These are phyloP conservation scores for Candida glucosophila DNA, from an alignment of 1,139 yeast genomes.

Conservation along the genomic window DNA sequence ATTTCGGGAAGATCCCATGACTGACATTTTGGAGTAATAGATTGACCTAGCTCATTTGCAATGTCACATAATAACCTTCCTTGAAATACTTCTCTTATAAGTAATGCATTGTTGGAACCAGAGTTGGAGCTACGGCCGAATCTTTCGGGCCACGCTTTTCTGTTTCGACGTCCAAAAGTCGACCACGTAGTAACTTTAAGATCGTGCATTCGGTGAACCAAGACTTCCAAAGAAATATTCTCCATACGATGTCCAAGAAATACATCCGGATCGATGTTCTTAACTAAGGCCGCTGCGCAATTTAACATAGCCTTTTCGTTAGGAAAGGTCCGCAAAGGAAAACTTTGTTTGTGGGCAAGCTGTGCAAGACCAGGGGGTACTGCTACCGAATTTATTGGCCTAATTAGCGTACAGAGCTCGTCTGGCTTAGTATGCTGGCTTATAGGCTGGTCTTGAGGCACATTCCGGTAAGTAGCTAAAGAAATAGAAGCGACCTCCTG, in stretches of 20 bases:
- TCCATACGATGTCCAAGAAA: constrained; percentile 84
- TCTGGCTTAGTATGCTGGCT: constrained; percentile 47
- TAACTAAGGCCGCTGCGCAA: constrained; percentile 65
- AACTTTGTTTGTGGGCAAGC: constrained; percentile 42
- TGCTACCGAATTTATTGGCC: constrained; percentile 56
- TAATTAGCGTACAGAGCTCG: constrained; percentile 57
- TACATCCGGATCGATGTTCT: constrained; percentile 79
- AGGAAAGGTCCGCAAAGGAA: constrained; percentile 49
- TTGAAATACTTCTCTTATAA: constrained; percentile 60
- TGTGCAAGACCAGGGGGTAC: constrained; percentile 70
- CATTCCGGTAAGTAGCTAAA: constrained; percentile 53
- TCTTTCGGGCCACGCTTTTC: constrained; percentile 69
- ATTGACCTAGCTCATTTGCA: constrained; percentile 92
- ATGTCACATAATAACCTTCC: constrained; percentile 91
- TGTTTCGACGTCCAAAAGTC: constrained; percentile 71
- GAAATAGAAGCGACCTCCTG: constrained; percentile 88
- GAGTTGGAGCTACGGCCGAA: constrained; percentile 44
- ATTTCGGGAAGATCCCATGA: constrained; percentile 95
- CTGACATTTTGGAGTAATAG: constrained; percentile 84
- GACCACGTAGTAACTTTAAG: constrained; percentile 71
- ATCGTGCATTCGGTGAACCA: constrained; percentile 76
- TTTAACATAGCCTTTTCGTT: constrained; percentile 69
- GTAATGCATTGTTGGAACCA: constrained; percentile 37
- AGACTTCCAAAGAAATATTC: constrained; percentile 65
- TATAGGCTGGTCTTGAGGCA: constrained; percentile 69